A percentile compares a stretch with the other conserved stretches of the same genome.
Evolutionary conservation across 148 eudicot genomes (phyloP).

Genomic region (Dianthus caryophyllus): DNA sequence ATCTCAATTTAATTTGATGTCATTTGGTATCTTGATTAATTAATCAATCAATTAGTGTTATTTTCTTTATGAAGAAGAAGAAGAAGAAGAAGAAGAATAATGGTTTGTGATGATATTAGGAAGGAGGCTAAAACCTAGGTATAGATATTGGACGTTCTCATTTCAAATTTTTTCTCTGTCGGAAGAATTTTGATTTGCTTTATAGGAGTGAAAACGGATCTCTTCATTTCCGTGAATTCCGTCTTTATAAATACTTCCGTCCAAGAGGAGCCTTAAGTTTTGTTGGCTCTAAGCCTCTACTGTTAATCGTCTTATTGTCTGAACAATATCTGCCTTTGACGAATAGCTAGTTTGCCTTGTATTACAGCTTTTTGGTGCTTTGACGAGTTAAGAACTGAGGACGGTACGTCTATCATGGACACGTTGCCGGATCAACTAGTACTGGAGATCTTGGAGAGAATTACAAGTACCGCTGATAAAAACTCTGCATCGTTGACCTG

Average conservation of each 20-base stretch:
- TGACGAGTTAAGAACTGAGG: neutral
- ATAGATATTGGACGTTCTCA: too few relatives aligned
- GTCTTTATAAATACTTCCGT: too few relatives aligned
- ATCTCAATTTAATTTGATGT: neutral
- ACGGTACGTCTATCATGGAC: slow-evolving; percentile 43
- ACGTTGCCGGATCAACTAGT: slow-evolving; percentile 59
- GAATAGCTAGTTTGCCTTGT: slow-evolving; percentile 3
- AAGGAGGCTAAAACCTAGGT: neutral
- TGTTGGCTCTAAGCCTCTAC: neutral
- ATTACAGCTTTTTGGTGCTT: slow-evolving; percentile 23
- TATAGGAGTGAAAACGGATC: too few relatives aligned
- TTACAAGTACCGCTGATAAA: slow-evolving; percentile 45
- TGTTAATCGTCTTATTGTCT: neutral
- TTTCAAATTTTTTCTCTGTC: too few relatives aligned
- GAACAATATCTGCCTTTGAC: too few relatives aligned
- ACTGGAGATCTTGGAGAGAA: slow-evolving; percentile 57
- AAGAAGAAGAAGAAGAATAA: too few relatives aligned
- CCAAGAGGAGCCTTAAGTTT: neutral
- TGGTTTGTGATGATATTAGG: neutral
- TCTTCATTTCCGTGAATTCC: too few relatives aligned
- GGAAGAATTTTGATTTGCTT: too few relatives aligned
- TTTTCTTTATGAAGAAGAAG: too few relatives aligned
- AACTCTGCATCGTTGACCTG: slow-evolving; percentile 64
- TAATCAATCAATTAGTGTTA: too few relatives aligned
- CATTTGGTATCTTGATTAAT: neutral